Conservation (phyloP, 2,329 filamentous ascomycete genomes). For the Cucurbitaria berberidis region DNA sequence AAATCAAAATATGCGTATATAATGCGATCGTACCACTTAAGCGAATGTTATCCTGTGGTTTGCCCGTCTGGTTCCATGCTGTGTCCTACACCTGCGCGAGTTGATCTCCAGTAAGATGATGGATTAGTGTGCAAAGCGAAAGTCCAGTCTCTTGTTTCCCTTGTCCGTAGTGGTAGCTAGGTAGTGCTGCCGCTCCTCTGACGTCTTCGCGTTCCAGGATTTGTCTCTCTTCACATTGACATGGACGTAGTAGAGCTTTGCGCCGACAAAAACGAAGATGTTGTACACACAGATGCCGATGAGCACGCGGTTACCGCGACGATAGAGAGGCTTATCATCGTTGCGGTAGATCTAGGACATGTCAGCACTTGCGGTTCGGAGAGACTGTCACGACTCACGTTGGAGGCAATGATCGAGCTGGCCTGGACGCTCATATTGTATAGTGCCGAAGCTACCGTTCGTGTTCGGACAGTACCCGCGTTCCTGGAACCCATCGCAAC, state of each 20-base stretch:
- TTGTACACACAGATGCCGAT: constrained; percentile 39
- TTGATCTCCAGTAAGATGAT: background rate
- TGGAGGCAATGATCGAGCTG: constrained; percentile 27
- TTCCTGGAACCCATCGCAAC: constrained; percentile 66
- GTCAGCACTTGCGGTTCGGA: background rate
- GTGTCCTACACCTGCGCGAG: background rate
- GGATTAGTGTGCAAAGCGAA: constrained; percentile 11
- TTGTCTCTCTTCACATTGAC: constrained; percentile 38
- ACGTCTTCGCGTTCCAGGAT: constrained; percentile 48
- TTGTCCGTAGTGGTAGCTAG: constrained; percentile 44
- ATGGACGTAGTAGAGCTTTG: constrained; percentile 44
- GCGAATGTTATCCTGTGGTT: no score
- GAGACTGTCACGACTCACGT: constrained; percentile 6
- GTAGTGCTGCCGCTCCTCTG: constrained; percentile 44
- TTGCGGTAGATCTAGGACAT: constrained; percentile 24
- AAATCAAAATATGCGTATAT: no score
- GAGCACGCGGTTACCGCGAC: constrained; percentile 31
- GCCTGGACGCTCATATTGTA: constrained; percentile 43
- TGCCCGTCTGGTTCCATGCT: background rate
- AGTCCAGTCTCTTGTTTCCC: constrained; percentile 40
- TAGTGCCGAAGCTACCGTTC: constrained; percentile 59
- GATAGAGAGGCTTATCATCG: constrained; percentile 29
- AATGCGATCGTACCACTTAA: no score
- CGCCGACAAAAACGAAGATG: constrained; percentile 34
- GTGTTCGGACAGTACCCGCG: constrained; percentile 63